Base-by-base conservation (phyloP, 2,329 filamentous ascomycete genomes). In the Pyrenophora seminiperda region DNA sequence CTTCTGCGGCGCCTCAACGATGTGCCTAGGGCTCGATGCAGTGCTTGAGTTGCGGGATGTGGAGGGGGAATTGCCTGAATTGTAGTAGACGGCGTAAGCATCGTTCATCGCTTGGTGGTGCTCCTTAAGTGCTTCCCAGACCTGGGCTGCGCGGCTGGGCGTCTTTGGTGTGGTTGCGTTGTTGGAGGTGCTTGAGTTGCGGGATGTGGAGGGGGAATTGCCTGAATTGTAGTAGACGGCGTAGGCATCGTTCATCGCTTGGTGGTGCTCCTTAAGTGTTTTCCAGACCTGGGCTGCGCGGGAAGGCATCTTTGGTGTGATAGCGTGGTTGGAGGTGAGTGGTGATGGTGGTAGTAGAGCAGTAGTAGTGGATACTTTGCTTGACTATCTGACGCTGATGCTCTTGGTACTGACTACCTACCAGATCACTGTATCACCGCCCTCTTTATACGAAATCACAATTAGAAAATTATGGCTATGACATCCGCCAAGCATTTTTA, bases 101-200 rank as follows among this genome's bases (percentile, higher is more conserved):
- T 56, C 58, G 53, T 68, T 70, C 51, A 70, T 64, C 14, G 61
- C 61, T 14, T 62, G 54, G 53, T 68, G 66, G 55, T 70, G 66
- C 50, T 63, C 48, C 55, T 68, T 67, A 46, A 71, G 41, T n/a
- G 62, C 59, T 10, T 62, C 58, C 63, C 63, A 68, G 13, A 59
- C 54, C 47, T 66, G 66, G 55, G 41, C 47, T 32, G 56, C 50
- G 51, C 61, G 66, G 49, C 52, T 61, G 4, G 47, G 48, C 37
- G 46, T 45, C 50, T 60, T 47, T 30, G 43, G 53, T 42, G 43
- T 50, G 22, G 50, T 49, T 2, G 48, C 46, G 45, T 54, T 46
- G 32, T 62, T 47, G 9, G 58, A 59, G 24, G 56, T 56, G n/a
- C n/a, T n/a, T n/a, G n/a, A n/a, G 50, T 53, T 60, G 53, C 56